phyloP scores from a whole-genome alignment of 306 rosid species.

The Vigna hirtella region DNA sequence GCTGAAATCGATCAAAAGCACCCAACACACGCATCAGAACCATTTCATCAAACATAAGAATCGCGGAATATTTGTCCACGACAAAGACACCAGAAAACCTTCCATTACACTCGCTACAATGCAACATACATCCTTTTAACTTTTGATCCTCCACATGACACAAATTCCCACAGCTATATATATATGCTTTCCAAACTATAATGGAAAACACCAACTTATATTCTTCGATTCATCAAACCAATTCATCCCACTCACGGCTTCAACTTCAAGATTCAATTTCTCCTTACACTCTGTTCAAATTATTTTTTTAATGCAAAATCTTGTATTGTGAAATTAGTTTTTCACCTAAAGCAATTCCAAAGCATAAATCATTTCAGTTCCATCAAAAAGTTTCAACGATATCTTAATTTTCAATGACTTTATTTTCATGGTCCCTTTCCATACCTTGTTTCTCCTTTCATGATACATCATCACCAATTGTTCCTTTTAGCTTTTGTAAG shows the following conservation, averaged over 20 bases:
- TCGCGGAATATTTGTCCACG: not conserved
- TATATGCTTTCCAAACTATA: not conserved
- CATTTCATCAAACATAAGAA: not conserved
- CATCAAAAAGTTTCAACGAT: not conserved
- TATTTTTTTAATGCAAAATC: too few relatives aligned
- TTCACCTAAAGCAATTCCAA: too few relatives aligned
- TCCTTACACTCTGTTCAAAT: too few relatives aligned
- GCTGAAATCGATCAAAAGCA: not conserved
- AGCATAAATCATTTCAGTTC: too few relatives aligned
- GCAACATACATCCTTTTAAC: not conserved
- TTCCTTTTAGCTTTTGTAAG: not conserved
- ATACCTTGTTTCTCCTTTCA: not conserved
- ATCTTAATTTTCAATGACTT: not conserved
- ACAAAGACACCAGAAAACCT: conserved; percentile 16
- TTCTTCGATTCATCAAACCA: conserved; percentile 3
- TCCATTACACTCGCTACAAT: not conserved
- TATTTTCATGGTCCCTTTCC: not conserved
- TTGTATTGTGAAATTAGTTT: too few relatives aligned
- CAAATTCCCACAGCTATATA: not conserved
- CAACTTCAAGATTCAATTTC: conserved; percentile 4
- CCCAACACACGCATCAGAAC: too few relatives aligned
- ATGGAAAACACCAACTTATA: conserved; percentile 4
- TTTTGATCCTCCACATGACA: too few relatives aligned
- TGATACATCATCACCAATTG: not conserved
- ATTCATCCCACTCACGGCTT: not conserved